Base-by-base conservation (phyloP, 2,329 filamentous ascomycete species). In the Leptodontidium sp. region DNA sequence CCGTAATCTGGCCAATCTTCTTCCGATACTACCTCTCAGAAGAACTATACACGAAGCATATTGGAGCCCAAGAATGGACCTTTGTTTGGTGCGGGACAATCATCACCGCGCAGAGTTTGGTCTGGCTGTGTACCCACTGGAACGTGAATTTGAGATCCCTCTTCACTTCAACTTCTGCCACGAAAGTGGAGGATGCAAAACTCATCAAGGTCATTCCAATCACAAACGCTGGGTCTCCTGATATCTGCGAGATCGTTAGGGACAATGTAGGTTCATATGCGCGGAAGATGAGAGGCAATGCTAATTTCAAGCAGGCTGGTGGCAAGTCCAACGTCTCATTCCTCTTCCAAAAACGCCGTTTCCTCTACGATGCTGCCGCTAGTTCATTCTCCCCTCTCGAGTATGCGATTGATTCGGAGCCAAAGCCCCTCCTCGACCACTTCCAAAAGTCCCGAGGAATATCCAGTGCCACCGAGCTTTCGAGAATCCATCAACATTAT, bases 81-180 rank as follows among this genome's bases (percentile, higher is more conserved):
- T 97, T 97, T 79, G 93, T 99, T 71, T 99, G 93, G 90, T 88
- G 91, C 73, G 95, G 92, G 76, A 87, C 89, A 74, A 98, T 99
- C 78, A 86, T 97, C 79, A 97, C 94, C 12, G 78, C 91, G 67
- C 97, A 99, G 84, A 90, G 93, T 72, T 86, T 99, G 72, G 83
- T 94, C 75, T 99, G 96, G 95, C 87, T 99, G 71, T 95, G 92
- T 83, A 99, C 96, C 58, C 93, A 98, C 83, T 99, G 96, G 96
- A 98, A 93, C 78, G 93, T 99, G 79, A 90, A 94, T 78, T 84
- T 98, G 72, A 88, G 90, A 77, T 91, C 91, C 26, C 82, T 90
- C 70, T 97, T 98, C 81, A 98, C 92, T 14, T 89, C 94, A 1
- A 90, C 86, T 66, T 87, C 86, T 73, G 92, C 91, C 66, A 87